Evolutionary conservation across 169 alveolate species (phyloP).

Genomic region (Plasmodium chabaudi): DNA sequence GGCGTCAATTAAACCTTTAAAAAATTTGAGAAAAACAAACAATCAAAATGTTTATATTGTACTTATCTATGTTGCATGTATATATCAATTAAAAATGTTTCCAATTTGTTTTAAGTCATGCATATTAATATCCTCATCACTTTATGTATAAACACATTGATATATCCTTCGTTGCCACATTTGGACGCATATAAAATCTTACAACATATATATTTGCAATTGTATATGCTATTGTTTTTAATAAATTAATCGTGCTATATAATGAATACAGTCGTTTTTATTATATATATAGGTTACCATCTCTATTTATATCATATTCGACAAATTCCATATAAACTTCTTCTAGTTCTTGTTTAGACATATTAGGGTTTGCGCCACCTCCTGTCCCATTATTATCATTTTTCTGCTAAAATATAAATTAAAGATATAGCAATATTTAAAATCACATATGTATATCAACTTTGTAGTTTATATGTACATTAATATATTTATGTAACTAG

Average conservation of each 20-base stretch:
- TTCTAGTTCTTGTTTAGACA: conserved; percentile 47
- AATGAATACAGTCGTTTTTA: neutral
- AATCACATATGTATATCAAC: too few species aligned
- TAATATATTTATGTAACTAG: neutral
- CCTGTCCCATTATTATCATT: neutral
- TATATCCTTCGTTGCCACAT: neutral
- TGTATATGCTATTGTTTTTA: neutral
- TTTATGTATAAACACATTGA: neutral
- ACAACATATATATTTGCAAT: neutral
- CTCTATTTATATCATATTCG: conserved; percentile 66
- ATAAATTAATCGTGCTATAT: neutral
- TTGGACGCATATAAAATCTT: neutral
- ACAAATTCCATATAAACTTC: conserved; percentile 37
- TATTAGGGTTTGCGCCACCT: neutral
- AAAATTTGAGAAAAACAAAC: conserved; percentile 23
- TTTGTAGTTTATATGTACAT: neutral
- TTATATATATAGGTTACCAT: conserved; percentile 31
- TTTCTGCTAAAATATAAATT: neutral
- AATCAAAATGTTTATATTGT: neutral
- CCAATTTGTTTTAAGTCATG: neutral
- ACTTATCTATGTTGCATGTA: neutral
- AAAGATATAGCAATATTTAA: neutral
- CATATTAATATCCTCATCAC: neutral
- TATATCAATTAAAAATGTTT: neutral
- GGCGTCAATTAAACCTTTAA: conserved; percentile 56